These are phyloP conservation scores for Phoma sp. DNA, from an alignment of 2,329 filamentous ascomycete genomes.

Conservation along the genomic window DNA sequence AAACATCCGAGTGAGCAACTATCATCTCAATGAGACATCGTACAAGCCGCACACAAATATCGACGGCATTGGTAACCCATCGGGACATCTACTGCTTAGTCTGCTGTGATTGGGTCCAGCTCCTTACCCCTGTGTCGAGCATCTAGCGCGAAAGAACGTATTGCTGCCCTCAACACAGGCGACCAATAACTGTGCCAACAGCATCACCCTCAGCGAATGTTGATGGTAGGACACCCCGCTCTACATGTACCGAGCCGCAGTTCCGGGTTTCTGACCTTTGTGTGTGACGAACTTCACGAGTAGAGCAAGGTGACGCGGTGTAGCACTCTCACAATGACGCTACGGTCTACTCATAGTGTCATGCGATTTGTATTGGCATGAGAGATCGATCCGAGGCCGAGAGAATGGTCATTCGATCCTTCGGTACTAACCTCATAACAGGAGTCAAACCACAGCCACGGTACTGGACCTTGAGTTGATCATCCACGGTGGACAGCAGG, in stretches of 20 bases:
- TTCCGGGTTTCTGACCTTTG: slow-evolving; percentile 16
- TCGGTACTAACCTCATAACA: not conserved
- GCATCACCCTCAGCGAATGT: slow-evolving; percentile 16
- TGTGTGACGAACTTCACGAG: slow-evolving; percentile 17
- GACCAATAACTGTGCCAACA: slow-evolving; percentile 10
- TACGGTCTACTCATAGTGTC: not conserved
- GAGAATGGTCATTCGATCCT: not conserved
- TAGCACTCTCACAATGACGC: slow-evolving; percentile 15
- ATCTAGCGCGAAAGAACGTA: not conserved
- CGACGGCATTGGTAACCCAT: not conserved
- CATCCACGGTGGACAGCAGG: not conserved
- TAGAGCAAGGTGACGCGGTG: slow-evolving; percentile 13
- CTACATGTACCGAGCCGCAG: slow-evolving; percentile 14
- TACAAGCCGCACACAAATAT: slow-evolving; percentile 9
- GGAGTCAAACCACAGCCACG: not conserved
- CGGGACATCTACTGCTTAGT: not conserved
- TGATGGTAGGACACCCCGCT: slow-evolving; percentile 19
- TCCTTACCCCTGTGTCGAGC: slow-evolving; percentile 7
- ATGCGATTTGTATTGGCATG: slow-evolving; percentile 6
- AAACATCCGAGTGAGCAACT: slow-evolving; percentile 1
- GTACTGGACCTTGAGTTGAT: slow-evolving; percentile 4
- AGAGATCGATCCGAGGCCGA: not conserved
- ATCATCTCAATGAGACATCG: slow-evolving; percentile 5
- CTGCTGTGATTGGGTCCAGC: not conserved
- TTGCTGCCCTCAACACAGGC: not conserved